phyloP scores from a whole-genome alignment of 176 grass and related monocot species.

The Musa troglodytarum region DNA sequence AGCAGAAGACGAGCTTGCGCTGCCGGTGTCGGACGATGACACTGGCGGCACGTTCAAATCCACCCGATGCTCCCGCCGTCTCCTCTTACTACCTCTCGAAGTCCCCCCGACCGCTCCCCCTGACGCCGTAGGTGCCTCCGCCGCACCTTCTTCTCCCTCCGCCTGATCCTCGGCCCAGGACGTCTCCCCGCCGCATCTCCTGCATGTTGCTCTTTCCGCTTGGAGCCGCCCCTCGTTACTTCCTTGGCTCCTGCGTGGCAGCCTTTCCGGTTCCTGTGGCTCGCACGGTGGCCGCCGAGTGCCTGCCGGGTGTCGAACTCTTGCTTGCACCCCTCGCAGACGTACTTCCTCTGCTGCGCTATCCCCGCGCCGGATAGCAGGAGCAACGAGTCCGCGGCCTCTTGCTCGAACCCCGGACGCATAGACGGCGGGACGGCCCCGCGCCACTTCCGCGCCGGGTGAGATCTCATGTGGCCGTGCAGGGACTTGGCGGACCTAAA shows the following conservation, averaged over 20 bases:
- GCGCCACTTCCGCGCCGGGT: conserved; percentile 61
- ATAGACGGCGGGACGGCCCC: conserved; percentile 32
- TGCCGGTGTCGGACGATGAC: too few species aligned
- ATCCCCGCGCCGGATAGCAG: conserved; percentile 8
- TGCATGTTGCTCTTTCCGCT: neutral
- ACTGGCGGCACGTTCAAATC: too few species aligned
- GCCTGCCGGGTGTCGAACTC: conserved; percentile 3
- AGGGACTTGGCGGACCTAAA: conserved; percentile 54
- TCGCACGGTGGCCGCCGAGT: conserved; percentile 1
- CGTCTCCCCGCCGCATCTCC: neutral
- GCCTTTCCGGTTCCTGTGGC: conserved; percentile 3
- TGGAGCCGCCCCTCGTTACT: neutral
- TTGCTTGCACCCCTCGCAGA: neutral
- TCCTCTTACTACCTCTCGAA: too few species aligned
- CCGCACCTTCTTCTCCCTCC: too few species aligned
- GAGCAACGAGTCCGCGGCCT: conserved; percentile 24
- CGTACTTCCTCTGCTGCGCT: conserved; percentile 7
- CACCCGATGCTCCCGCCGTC: too few species aligned
- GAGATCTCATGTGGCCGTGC: conserved; percentile 65
- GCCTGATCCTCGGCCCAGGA: too few species aligned
- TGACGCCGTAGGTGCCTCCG: too few species aligned
- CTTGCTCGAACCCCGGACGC: neutral
- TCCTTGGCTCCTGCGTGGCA: conserved; percentile 27
- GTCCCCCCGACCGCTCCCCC: too few species aligned
- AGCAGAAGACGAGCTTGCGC: too few species aligned